Evolutionary conservation across 179 eudicot species (phyloP), one percentile per base, ranked within the genome.

Genomic region (Carnegiea gigantea): DNA sequence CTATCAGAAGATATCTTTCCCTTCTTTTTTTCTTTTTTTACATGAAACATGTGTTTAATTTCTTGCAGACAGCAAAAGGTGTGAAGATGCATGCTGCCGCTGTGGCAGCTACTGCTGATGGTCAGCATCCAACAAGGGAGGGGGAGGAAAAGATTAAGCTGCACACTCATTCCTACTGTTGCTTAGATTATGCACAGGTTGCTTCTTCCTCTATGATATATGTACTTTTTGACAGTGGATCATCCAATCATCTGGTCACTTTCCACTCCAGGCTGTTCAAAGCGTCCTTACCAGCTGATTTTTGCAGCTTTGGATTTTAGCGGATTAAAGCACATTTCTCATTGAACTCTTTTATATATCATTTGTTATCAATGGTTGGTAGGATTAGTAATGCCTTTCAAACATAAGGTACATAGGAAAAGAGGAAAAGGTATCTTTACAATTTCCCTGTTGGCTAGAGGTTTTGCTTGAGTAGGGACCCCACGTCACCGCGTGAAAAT

Each of bases 151-250:
- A 95, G 83, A 86, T 88, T 57, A 96, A 96, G 89, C 77, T 95
- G 89, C 99, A 94, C 82, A 96, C 98, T 76, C 98, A 96, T 79
- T 94, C 98, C 62, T 96, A 92, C 77, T 96, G 98, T 77, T 94
- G 98, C 78, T 86, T 97, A 81, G 99, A 97, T 85, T 95, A 97
- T 90, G 93, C 98, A 44, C 99, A 97, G 99, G 98, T 95, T 84
- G 70, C 77, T 83, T 49, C 46, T 78, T 18, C 5, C 23, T 78
- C 15, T 64, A 78, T 54, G 71, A 38, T 77, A 6, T 1, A 36
- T 71, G 10, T 60, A 28, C 40, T 40, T 65, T n/a, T 46, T 71
- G 17, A 1, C 26, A 67, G 33, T 67, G 15, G 73, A 70, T 36
- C 46, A 14, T 70, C 3, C 46, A 33, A 36, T 70, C 73, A 51